Base-by-base conservation (phyloP, 495 filamentous ascomycete genomes). In the Terfezia claveryi region DNA sequence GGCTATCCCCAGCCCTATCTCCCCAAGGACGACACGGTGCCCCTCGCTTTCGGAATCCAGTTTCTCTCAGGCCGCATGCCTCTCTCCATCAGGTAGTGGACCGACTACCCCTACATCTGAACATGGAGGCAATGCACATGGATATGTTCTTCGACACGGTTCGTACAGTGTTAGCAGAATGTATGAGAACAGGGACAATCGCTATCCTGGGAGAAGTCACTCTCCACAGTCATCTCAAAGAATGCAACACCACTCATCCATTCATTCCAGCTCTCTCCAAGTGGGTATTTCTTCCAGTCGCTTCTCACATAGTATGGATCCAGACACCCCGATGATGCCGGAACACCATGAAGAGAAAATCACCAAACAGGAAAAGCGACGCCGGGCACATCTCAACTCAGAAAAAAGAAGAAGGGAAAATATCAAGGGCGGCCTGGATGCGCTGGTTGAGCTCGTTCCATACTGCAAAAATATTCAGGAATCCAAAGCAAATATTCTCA, bases 341-440 rank as follows among this genome's bases (percentile, higher is more conserved):
- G 16, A 60, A 27, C 51, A 54, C 20, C 23, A 17, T 10, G 59
- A 63, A 37, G 61, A 61, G 23, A 61, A 61, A 52, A 52, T 61
- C 16, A 58, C 62, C 9, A 65, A 64, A 50, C 59, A 62, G 23
- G 63, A 65, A 53, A 65, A 65, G 50, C 57, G 63, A 14, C 59
- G 63, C 14, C 56, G 59, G n/a, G 62, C 59, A 17, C 63, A 65
- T 20, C 54, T 65, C 8, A 65, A 62, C 41, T 65, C 62, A 17
- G 63, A 65, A 53, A 65, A 65, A 50, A 62, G 59, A 50, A 57
- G 63, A 14, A 55, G 63, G n/a, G 62, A 65, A 54, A 65, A 62
- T 23, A 65, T 65, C 8, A 65, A 65, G 51, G 57, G 61, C 53
- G 63, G 62, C n/a, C 65, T 65, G 63, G 60, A 65, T 36, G 63